Evolutionary conservation across 208 protist genomes (phyloP), one percentile per base, ranked within the genome.

Genomic region (Trypanosoma melophagium): DNA sequence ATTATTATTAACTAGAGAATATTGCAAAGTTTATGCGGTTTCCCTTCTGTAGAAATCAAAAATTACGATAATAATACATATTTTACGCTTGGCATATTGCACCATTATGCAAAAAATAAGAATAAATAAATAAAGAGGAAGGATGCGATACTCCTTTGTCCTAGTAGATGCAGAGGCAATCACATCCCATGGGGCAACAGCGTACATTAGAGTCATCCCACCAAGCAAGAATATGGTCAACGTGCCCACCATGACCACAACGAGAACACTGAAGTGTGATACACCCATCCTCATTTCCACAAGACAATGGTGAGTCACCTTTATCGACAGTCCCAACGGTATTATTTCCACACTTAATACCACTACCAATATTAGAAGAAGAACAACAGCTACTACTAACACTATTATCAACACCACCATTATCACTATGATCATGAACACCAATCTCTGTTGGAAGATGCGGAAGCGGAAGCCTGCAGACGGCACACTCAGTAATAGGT

Each of bases 161-260:
- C 5, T 35, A 93, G 49, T 93, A 93, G 14, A 83, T 63, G 47
- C 87, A 93, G 24, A 70, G 41, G 71, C 87, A 93, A 41, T 78
- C 79, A 60, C 87, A 93, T 7, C 87, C 87, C 57, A 80, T 86
- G 0, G 88, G 88, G 60, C 88, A 94, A 58, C 76, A 81, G 35
- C 54, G 59, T 55, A 91, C 83, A 19, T 53, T 82, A 16, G 72
- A 58, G 45, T 86, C 73, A n/a, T 71, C 60, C 85, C 88, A 94
- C 88, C 88, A 92, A 45, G 61, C 81, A 56, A 72, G 69, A 40
- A 94, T 83, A 60, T 94, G 88, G 45, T 81, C 78, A 25, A 87
- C 79, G 38, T 94, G 88, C 0, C 88, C 88, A 25, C 88, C 88
- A 61, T 94, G 88, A 1, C 88, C 88, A 64, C 88, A 94, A 31